Percentiles rank a stretch among this genome's conserved stretches.
phyloP scores from a whole-genome alignment of 352 stramenopile species.

The Phytophthora colocasiae region DNA sequence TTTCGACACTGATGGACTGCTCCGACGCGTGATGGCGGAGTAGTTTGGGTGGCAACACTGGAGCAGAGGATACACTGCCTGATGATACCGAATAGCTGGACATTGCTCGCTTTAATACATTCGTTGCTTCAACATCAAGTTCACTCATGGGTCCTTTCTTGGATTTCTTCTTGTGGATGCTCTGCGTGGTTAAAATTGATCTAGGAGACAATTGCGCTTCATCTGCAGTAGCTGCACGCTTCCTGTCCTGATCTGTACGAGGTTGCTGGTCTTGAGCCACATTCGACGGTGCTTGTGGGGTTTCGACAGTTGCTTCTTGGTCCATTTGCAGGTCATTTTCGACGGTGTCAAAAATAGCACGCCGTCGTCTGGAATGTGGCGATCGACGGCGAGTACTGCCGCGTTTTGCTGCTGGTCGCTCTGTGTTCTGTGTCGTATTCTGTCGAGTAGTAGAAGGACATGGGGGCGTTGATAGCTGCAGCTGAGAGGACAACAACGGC shows the following conservation, averaged over 20 bases:
- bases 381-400: background rate
- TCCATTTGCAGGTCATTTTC: conserved; percentile 4
- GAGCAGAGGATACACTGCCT: conserved; percentile 3
- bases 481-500: conserved; percentile 24
- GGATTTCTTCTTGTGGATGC: conserved; percentile 40
- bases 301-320: conserved; percentile 1
- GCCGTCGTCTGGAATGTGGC: conserved; percentile 8
- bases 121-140: conserved; percentile 6
- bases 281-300: conserved; percentile 1
- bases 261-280: conserved; percentile 3
- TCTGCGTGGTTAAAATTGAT: conserved; percentile 7
- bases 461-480: conserved; percentile 29
- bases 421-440: conserved; percentile 3
- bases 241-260: conserved; percentile 18
- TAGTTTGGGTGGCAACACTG: conserved; percentile 5
- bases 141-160: conserved; percentile 16
- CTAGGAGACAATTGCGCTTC: conserved; percentile 9
- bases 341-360: conserved; percentile 28
- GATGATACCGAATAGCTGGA: conserved; percentile 21
- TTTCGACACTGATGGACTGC: conserved; percentile 10
- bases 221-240: conserved; percentile 10
- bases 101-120: conserved; percentile 23
- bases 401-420: conserved; percentile 14
- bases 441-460: conserved; percentile 2
- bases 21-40: conserved; percentile 22